These are phyloP conservation scores for Astrocystis sublimbata DNA, from an alignment of 495 filamentous ascomycete genomes.

Conservation along the genomic window DNA sequence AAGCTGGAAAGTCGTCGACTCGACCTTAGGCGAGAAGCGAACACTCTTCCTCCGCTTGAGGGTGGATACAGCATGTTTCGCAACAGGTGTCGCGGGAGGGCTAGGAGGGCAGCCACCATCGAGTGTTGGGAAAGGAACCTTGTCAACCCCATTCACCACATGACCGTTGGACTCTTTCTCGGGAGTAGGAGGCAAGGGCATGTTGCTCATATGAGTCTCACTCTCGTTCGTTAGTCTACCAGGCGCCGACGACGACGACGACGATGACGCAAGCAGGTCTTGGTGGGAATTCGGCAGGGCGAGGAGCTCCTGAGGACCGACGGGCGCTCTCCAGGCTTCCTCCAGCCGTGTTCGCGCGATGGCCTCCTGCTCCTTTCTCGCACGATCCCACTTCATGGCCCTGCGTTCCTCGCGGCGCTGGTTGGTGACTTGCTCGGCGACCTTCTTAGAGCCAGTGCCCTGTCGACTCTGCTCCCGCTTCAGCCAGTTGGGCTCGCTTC, in stretches of 20 bases:
- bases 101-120: not conserved
- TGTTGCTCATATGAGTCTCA: no score
- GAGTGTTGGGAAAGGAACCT: not conserved
- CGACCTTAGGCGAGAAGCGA: conserved; percentile 62
- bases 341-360: conserved; percentile 60
- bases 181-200: not conserved
- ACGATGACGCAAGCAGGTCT: conserved; percentile 14
- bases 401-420: conserved; percentile 75
- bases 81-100: not conserved
- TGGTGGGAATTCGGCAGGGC: conserved; percentile 40
- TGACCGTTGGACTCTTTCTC: not conserved
- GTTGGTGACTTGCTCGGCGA: conserved; percentile 76
- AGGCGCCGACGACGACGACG: no score
- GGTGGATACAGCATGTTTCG: not conserved
- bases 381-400: conserved; percentile 84
- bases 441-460: conserved; percentile 55
- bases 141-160: not conserved
- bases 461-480: conserved; percentile 73
- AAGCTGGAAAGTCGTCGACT: conserved; percentile 55
- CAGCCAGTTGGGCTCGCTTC: conserved; percentile 93
- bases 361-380: conserved; percentile 76
- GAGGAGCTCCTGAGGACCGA: conserved; percentile 39
- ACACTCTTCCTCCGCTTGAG: conserved; percentile 58
- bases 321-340: conserved; percentile 34
- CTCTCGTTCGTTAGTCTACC: no score